Evolutionary conservation across 768 basidiomycete species (phyloP).

Genomic region (Trametes cinnabarina): DNA sequence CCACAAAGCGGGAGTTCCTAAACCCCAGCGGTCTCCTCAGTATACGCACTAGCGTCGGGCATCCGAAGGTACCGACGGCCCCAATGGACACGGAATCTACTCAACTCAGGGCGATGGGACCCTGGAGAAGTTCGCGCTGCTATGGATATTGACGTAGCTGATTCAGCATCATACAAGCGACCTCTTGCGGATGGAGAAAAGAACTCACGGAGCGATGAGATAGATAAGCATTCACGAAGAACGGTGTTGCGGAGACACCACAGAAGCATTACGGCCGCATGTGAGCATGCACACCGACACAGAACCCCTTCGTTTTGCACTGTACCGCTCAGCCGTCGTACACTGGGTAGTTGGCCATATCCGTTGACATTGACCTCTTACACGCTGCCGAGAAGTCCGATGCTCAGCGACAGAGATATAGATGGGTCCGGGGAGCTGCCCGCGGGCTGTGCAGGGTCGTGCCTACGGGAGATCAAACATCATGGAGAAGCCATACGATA

Average conservation of each 20-base stretch:
- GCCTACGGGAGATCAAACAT: not conserved
- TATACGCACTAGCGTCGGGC: not conserved
- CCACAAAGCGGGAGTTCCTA: no score
- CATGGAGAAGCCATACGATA: not conserved
- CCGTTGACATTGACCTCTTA: not conserved
- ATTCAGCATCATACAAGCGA: not conserved
- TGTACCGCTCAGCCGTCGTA: not conserved
- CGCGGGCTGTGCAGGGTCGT: not conserved
- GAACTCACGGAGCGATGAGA: not conserved
- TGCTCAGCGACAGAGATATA: not conserved
- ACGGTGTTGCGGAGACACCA: not conserved
- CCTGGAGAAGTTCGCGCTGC: not conserved
- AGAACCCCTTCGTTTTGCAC: not conserved
- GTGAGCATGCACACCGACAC: not conserved
- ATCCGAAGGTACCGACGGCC: not conserved
- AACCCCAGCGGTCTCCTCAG: no score
- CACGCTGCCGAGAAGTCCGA: not conserved
- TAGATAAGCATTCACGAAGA: not conserved
- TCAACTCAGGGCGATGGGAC: not conserved
- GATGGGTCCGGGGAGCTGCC: not conserved
- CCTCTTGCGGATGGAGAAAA: not conserved
- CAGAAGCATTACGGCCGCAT: not conserved
- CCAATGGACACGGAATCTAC: not conserved
- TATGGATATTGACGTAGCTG: not conserved
- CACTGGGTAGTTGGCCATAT: not conserved